Percentiles rank a stretch among this genome's conserved stretches.
phyloP scores from a whole-genome alignment of 495 filamentous ascomycete genomes.

The Penicillium canescens region DNA sequence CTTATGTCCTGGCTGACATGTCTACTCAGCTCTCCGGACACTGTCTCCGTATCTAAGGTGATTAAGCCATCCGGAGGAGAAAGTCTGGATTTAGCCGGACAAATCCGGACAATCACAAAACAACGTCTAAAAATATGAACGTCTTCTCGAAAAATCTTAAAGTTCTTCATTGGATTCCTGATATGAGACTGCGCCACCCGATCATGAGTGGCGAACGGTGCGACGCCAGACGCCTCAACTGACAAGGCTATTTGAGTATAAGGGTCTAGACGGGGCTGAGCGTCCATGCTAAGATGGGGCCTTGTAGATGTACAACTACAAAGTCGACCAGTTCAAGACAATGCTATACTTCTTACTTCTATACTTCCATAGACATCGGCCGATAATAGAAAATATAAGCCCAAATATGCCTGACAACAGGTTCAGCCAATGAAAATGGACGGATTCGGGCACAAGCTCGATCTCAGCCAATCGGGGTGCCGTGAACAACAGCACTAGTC shows the following conservation, averaged over 20 bases:
- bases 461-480: slow-evolving; percentile 12
- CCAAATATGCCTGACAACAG: not conserved
- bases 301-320: too few relatives aligned
- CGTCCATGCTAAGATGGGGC: too few relatives aligned
- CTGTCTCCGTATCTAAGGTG: not conserved
- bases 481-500: not conserved
- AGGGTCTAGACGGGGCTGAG: too few relatives aligned
- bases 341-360: too few relatives aligned
- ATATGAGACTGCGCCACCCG: slow-evolving; percentile 21
- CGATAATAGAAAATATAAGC: not conserved
- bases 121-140: slow-evolving; percentile 5
- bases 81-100: not conserved
- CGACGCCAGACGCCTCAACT: not conserved
- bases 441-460: slow-evolving; percentile 15
- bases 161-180: slow-evolving; percentile 2
- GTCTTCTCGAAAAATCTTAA: not conserved
- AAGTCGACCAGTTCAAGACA: too few relatives aligned
- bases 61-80: not conserved
- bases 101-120: not conserved
- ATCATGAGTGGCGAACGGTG: slow-evolving; percentile 12
- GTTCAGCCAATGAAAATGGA: slow-evolving; percentile 8
- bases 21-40: too few relatives aligned
- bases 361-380: not conserved
- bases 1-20: too few relatives aligned
- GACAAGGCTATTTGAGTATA: not conserved